phyloP scores from a whole-genome alignment of 257 asterid genomes.

The Solanum virginianum region DNA sequence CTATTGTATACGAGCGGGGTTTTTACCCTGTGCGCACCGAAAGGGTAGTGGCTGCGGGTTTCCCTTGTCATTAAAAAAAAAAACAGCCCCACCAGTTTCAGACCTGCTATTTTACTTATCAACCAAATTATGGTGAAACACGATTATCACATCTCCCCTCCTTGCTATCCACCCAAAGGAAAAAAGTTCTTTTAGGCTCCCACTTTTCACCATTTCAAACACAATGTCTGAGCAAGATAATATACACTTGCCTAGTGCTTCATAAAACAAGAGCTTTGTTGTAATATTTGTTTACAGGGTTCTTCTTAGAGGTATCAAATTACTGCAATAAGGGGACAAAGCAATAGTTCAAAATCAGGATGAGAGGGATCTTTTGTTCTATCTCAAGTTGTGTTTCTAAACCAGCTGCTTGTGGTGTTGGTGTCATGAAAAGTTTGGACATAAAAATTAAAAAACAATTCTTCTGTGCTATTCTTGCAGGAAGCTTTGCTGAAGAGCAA shows the following conservation, averaged over 20 bases:
- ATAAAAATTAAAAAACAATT: neutral
- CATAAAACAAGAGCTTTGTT: neutral
- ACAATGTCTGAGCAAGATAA: neutral
- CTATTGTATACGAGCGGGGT: no score
- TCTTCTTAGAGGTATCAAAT: neutral
- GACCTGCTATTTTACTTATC: neutral
- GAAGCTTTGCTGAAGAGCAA: constrained; percentile 96
- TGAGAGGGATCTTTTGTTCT: neutral
- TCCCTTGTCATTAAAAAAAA: no score
- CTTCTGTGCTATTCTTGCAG: constrained; percentile 22
- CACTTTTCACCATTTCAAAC: neutral
- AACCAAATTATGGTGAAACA: neutral
- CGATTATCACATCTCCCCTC: neutral
- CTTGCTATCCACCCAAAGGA: neutral
- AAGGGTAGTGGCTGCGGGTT: no score
- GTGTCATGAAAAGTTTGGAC: neutral
- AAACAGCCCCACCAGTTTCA: neutral
- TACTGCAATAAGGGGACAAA: neutral
- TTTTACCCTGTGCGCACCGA: no score
- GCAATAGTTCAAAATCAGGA: neutral
- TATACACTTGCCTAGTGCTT: neutral
- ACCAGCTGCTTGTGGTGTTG: neutral
- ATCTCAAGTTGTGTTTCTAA: neutral
- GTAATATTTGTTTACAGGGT: neutral
- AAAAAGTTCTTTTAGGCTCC: neutral